Base-by-base conservation (phyloP, 139 green algal species). In the Asterochloris erici region DNA sequence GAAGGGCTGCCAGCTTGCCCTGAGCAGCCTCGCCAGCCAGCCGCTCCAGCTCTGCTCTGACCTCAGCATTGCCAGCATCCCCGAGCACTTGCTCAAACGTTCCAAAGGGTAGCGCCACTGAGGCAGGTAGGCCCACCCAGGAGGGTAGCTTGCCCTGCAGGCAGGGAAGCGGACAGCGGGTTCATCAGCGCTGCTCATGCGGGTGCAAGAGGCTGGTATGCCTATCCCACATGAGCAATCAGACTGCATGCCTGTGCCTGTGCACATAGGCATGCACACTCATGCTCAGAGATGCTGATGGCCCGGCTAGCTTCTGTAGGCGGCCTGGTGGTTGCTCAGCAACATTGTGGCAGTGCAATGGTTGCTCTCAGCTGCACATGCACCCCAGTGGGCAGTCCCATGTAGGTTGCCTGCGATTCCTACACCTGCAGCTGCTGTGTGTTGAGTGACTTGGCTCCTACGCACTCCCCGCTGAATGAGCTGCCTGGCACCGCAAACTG, bases 371-470 rank as follows among this genome's bases (percentile, higher is more conserved):
- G 38, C 38, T 54, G 38, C 38, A 54, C 38, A 54, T 54, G 38
- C 38, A 54, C 38, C 2, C 26, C 2, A 24, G 71, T 77, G 26
- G 6, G 9, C 23, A 60, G 26, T 60, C 23, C 24, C 14, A 9
- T 29, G 60, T 15, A 27, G 27, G 11, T 69, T 17, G 21, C 26
- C 24, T 76, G n/a, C 23, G 63, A 9, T 76, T 83, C 83, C 38
- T 6, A 10, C 6, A 54, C 38, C 75, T 82, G 63, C 63, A 90
- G 79, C 38, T 64, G 27, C 14, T 27, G 24, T 9, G 78, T 81
- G 68, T 90, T 90, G 24, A 85, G 64, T 1, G 79, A 81, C 81
- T 90, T 90, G 15, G 81, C 83, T 21, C 86, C 86, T 0, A 90
- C 86, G 2, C 74, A 24, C 0, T 29, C 80, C 12, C 54, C 0